Evolutionary conservation across 208 protist genomes (phyloP).

Genomic region (Trichomonas tenax): DNA sequence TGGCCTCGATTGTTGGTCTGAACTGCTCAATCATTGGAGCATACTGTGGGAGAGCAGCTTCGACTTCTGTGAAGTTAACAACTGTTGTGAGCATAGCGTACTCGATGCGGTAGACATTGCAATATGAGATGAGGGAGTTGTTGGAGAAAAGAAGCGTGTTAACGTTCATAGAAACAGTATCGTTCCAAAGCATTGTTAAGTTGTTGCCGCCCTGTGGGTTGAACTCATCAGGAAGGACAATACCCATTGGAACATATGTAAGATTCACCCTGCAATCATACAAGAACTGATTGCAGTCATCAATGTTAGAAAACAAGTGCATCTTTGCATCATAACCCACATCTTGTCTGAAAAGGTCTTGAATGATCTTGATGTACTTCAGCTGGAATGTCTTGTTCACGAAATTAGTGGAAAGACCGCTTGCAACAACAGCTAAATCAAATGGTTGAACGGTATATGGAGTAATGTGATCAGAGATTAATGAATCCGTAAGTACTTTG

Average conservation of each 20-base stretch:
- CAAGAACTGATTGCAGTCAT: neutral
- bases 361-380: neutral
- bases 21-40: neutral
- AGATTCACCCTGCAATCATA: neutral
- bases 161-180: neutral
- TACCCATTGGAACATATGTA: neutral
- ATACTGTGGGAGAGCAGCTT: neutral
- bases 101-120: neutral
- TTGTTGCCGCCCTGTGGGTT: neutral
- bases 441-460: neutral
- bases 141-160: neutral
- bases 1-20: neutral
- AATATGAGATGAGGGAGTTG: neutral
- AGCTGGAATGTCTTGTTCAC: neutral
- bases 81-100: neutral
- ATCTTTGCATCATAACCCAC: neutral
- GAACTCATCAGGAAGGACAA: neutral
- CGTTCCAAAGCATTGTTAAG: neutral
- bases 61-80: neutral
- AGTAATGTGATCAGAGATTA: neutral
- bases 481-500: neutral
- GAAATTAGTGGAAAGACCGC: neutral
- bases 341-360: neutral
- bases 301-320: neutral
- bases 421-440: neutral